A percentile compares a stretch with the other conserved stretches of the same genome.
Conservation (phyloP, 1,284 basidiomycete genomes). For the Cerioporus squamosus region DNA sequence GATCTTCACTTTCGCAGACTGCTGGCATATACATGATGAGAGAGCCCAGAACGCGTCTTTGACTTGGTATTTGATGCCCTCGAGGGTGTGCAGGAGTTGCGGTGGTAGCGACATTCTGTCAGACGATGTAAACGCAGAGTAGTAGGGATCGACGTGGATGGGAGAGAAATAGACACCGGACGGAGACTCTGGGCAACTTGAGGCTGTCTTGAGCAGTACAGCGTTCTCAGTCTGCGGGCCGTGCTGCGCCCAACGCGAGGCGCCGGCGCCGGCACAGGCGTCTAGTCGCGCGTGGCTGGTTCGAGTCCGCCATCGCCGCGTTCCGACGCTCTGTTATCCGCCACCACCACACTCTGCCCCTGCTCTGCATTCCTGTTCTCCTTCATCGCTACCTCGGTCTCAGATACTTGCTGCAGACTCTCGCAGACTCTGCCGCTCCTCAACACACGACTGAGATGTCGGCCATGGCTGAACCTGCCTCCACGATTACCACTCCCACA, state of each 20-base stretch:
- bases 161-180: neutral
- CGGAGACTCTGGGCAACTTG: neutral
- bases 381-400: neutral
- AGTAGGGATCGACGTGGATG: slow-evolving; percentile 2
- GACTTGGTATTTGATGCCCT: slow-evolving; percentile 71
- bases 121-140: neutral
- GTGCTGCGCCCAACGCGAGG: slow-evolving; percentile 6
- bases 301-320: slow-evolving; percentile 18
- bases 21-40: slow-evolving; percentile 79
- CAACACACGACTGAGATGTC: neutral
- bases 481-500: slow-evolving; percentile 13
- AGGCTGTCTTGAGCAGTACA: slow-evolving; percentile 6
- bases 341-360: slow-evolving; percentile 14
- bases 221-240: slow-evolving; percentile 17
- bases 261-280: neutral
- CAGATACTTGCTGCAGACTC: no score
- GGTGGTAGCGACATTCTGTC: slow-evolving; percentile 24
- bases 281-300: no score
- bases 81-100: slow-evolving; percentile 46
- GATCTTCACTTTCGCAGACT: slow-evolving; percentile 86
- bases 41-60: slow-evolving; percentile 82
- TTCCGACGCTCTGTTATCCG: neutral
- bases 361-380: neutral
- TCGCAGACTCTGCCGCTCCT: no score
- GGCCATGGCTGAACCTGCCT: slow-evolving; percentile 14